phyloP scores from a whole-genome alignment of 305 asterid species.

The Fraxinus angustifolia region DNA sequence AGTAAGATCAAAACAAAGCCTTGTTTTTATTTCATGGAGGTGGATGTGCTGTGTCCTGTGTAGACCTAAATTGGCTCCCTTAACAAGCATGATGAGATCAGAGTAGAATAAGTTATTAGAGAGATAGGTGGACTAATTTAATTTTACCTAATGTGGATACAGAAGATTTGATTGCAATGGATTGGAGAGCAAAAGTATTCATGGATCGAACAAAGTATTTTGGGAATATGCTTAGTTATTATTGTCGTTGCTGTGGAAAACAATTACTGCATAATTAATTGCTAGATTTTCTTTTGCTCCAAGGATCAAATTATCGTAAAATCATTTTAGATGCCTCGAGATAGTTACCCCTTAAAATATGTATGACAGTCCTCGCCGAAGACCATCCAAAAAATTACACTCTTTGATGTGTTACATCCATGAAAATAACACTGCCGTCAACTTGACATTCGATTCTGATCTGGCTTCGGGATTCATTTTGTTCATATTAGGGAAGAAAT shows the following conservation, averaged over 20 bases:
- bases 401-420: neutral
- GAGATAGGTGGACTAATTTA: neutral
- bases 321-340: neutral
- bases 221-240: neutral
- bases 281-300: neutral
- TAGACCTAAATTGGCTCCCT: neutral
- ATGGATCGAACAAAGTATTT: neutral
- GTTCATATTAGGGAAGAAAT: neutral
- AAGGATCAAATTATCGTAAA: neutral
- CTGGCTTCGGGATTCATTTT: neutral
- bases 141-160: neutral
- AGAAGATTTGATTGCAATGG: neutral
- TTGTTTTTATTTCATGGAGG: neutral
- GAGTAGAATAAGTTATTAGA: neutral
- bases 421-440: neutral
- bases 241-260: neutral
- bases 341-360: neutral
- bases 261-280: neutral
- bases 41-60: neutral
- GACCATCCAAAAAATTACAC: neutral
- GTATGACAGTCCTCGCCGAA: neutral
- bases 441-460: neutral
- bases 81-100: neutral
- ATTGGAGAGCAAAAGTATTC: neutral
- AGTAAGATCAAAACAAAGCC: neutral